These are phyloP conservation scores for Sphenostylis stenocarpa DNA, from an alignment of 306 rosid genomes.

Conservation along the genomic window DNA sequence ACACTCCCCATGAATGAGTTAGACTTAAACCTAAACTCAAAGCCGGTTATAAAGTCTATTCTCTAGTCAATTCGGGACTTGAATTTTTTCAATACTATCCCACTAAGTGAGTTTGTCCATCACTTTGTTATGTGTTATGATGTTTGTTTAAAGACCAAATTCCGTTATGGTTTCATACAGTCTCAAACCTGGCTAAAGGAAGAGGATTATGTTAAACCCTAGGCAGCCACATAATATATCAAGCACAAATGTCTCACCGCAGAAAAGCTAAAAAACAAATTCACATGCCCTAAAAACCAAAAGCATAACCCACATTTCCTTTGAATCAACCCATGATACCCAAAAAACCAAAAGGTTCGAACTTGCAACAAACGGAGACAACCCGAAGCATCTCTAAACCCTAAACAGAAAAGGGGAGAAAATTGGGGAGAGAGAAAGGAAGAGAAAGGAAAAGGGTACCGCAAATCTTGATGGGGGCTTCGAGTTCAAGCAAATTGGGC, in stretches of 20 bases:
- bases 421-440: background rate
- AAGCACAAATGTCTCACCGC: background rate
- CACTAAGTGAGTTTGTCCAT: background rate
- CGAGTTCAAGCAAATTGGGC: constrained; percentile 93
- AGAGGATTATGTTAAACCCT: background rate
- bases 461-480: constrained; percentile 94
- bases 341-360: constrained; percentile 15
- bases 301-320: constrained; percentile 26
- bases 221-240: background rate
- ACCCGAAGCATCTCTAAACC: constrained; percentile 8
- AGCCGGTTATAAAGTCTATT: background rate
- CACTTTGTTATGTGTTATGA: background rate
- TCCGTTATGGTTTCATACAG: background rate
- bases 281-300: constrained; percentile 24
- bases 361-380: constrained; percentile 22
- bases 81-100: background rate
- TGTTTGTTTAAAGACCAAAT: background rate
- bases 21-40: background rate
- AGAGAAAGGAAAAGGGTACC: constrained; percentile 42
- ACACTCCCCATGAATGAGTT: background rate
- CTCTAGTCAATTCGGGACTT: background rate
- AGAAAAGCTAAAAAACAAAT: background rate
- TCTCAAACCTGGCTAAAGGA: background rate
- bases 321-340: constrained; percentile 16
- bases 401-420: background rate